These are phyloP conservation scores for Phaeomoniella chlamydospora DNA, from an alignment of 2,329 filamentous ascomycete genomes.

Conservation along the genomic window DNA sequence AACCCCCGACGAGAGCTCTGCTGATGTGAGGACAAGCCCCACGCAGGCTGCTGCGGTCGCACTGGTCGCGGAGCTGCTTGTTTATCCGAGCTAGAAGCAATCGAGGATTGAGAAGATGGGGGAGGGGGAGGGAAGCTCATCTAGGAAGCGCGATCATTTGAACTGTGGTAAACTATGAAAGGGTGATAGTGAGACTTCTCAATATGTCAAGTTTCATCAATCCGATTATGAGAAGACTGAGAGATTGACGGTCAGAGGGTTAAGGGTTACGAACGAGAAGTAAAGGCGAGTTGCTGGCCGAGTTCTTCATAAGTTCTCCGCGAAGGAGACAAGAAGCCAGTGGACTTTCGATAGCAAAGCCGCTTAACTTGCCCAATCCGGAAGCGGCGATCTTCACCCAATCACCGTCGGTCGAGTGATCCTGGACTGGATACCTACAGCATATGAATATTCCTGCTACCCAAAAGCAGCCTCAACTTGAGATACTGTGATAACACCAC, in stretches of 20 bases:
- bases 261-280: no score
- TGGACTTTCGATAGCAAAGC: not conserved
- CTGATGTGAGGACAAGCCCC: slow-evolving; percentile 40
- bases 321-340: not conserved
- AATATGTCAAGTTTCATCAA: not conserved
- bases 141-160: slow-evolving; percentile 38
- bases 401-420: no score
- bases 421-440: no score
- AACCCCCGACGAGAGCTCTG: slow-evolving; percentile 40
- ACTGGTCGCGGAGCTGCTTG: slow-evolving; percentile 1
- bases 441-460: no score
- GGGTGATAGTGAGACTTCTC: not conserved
- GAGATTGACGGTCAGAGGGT: not conserved
- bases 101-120: slow-evolving; percentile 35
- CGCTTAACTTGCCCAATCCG: not conserved
- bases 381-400: not conserved
- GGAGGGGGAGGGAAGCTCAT: slow-evolving; percentile 41
- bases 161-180: slow-evolving; percentile 15
- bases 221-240: not conserved
- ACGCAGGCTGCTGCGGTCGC: slow-evolving; percentile 31
- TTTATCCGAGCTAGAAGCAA: slow-evolving; percentile 33
- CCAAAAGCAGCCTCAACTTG: no score
- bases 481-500: no score
- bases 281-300: not conserved
- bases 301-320: not conserved